phyloP scores from a whole-genome alignment of 1,284 basidiomycete species.

The Baeospora myosura region DNA sequence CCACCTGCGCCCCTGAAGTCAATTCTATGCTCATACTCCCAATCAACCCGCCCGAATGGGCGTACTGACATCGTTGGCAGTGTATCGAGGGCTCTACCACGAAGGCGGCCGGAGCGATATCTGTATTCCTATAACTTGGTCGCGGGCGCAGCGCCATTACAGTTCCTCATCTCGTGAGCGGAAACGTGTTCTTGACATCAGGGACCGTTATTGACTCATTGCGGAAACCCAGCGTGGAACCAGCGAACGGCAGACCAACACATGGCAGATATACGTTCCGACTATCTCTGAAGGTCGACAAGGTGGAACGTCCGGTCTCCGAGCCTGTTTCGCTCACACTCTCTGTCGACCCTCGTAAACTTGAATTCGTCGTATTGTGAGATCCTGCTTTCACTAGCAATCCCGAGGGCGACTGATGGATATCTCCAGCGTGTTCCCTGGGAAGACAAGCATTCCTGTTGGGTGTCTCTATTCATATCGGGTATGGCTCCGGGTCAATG shows the following conservation, averaged over 20 bases:
- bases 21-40: conserved; percentile 7
- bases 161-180: conserved; percentile 40
- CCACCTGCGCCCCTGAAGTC: conserved; percentile 22
- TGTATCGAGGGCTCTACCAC: conserved; percentile 10
- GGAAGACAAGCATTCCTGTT: conserved; percentile 40
- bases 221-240: conserved; percentile 39
- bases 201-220: conserved; percentile 1
- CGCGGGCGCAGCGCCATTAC: conserved; percentile 32
- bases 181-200: not conserved
- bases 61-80: conserved; percentile 7
- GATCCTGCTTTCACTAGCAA: conserved; percentile 6
- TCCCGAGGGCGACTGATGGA: not conserved
- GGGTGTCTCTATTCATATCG: conserved; percentile 46
- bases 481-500: conserved; percentile 48
- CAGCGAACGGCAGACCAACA: conserved; percentile 31
- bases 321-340: conserved; percentile 38
- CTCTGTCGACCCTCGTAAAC: conserved; percentile 39
- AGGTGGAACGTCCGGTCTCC: conserved; percentile 43
- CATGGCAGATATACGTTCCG: conserved; percentile 41
- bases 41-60: conserved; percentile 10
- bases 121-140: conserved; percentile 38
- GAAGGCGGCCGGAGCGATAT: conserved; percentile 30
- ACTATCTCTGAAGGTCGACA: conserved; percentile 43
- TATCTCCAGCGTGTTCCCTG: conserved; percentile 43
- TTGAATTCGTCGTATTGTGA: conserved; percentile 55